Evolutionary conservation across 371 early-diverging fungal species (phyloP), one percentile per base, ranked within the genome.

Genomic region (Funneliformis caledonium): DNA sequence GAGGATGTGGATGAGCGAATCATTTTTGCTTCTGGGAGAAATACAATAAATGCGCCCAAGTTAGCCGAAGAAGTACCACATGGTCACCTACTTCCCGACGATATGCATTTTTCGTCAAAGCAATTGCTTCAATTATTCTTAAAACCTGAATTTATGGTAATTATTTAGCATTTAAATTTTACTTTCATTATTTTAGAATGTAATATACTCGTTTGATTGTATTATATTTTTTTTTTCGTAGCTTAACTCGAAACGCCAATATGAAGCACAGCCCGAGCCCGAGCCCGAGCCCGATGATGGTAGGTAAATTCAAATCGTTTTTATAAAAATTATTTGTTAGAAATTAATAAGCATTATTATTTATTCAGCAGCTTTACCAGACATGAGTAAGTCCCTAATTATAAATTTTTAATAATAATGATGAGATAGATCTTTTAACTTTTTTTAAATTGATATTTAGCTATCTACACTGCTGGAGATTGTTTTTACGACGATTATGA

Each of bases 31-130:
- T 82, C 88, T 4, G 90, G 92, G 7, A 87, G 88, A 42, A 84
- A 88, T 56, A 85, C 89, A 31, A 84, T 90, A 70, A 86, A 84
- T 19, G 80, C 93, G 83, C 82, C 89, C 11, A 83, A 87, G 47
- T 37, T 85, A 80, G 85, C 88, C 78, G 83, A 90, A 81, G 72
- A 86, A 80, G 50, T 86, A 81, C 37, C 78, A 47, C 82, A 83
- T 86, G 80, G 76, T 52, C 87, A 93, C 81, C 83, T 93, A 52
- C 88, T 98, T 47, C 97, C 97, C 7, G 94, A 94, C 56, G 97
- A 97, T 84, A 88, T 94, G 78, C 94, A 95, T 77, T 97, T 96
- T 84, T 92, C 95, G 48, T 94, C 96, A 0, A 90, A 92, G 80
- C 92, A 93, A 72, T 86, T 98, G 70, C 85, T 95, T 70, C 88